Evolutionary conservation across 495 filamentous ascomycete species (phyloP).

Genomic region (Neurospora sp.): DNA sequence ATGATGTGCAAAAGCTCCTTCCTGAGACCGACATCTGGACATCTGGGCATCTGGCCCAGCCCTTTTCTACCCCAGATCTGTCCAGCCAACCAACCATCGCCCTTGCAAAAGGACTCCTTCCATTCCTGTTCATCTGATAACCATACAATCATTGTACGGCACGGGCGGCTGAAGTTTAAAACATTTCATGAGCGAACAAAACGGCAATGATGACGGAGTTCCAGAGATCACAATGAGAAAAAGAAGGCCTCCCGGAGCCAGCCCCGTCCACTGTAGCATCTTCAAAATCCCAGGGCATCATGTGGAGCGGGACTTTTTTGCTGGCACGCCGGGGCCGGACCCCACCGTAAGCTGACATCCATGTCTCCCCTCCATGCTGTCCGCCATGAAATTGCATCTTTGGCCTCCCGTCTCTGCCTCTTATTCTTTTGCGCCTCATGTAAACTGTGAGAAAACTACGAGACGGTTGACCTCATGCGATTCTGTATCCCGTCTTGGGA

Average conservation of each 20-base stretch:
- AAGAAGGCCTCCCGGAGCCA: neutral
- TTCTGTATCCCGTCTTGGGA: neutral
- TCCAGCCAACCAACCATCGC: neutral
- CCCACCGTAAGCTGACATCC: neutral
- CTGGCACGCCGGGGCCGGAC: neutral
- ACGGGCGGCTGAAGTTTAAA: neutral
- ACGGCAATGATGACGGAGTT: neutral
- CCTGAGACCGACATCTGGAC: neutral
- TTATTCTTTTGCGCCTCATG: neutral
- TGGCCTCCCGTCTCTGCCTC: neutral
- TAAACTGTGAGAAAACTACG: neutral
- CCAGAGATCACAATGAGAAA: neutral
- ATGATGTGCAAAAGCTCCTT: neutral
- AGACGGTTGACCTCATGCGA: no score
- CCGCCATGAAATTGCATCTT: neutral
- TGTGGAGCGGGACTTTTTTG: neutral
- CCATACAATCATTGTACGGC: neutral
- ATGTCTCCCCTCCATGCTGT: neutral
- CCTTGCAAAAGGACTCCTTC: neutral
- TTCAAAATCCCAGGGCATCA: neutral
- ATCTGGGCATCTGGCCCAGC: neutral
- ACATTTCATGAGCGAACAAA: neutral
- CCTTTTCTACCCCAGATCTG: neutral
- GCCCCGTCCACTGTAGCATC: neutral
- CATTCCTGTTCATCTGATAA: neutral